Base-by-base conservation (phyloP, 208 protist species). In the Crithidia bombi region DNA sequence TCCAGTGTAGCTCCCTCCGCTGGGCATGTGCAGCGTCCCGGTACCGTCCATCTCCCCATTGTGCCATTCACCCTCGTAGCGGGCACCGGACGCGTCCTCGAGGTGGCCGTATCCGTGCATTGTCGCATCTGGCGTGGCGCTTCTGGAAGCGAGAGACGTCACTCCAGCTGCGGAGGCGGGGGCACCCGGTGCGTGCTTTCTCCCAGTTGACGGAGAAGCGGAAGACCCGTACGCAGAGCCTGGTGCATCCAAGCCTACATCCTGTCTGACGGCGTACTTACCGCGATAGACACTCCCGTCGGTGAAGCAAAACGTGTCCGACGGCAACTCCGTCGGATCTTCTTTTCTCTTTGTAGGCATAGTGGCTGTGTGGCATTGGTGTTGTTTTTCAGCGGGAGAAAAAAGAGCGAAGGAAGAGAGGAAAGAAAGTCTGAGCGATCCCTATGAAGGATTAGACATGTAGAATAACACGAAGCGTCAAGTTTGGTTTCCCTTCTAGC, bases 61-160 rank as follows among this genome's bases (percentile, higher is more conserved):
- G 17, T 66, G 33, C 93, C 94, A 98, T 32, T 81, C 59, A n/a
- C 94, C 94, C 26, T 89, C 83, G 74, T 98, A 97, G 3, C 75
- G 64, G 2, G 85, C 77, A 12, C 87, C 86, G 19, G 82, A 90
- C 7, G 65, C 68, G 56, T 95, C 90, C 19, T 68, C 47, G 39
- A 75, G 69, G 59, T 38, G 41, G 19, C 77, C 81, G 26, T 61
- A 54, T 26, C 72, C 81, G 50, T 79, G 69, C 46, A 66, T 73
- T 2, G 69, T 64, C 39, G 70, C 63, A 15, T 73, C 65, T 28
- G 61, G 28, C 28, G 43, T 21, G 19, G 58, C 19, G 6, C 54
- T 44, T 11, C 35, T 30, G n/a, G 55, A 41, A 19, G 39, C 41
- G 17, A 61, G 21, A 28, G 41, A 35, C 19, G 28, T 51, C 6